These are phyloP conservation scores for Colletotrichum tropicale DNA, from an alignment of 2,329 filamentous ascomycete genomes.

Conservation along the genomic window DNA sequence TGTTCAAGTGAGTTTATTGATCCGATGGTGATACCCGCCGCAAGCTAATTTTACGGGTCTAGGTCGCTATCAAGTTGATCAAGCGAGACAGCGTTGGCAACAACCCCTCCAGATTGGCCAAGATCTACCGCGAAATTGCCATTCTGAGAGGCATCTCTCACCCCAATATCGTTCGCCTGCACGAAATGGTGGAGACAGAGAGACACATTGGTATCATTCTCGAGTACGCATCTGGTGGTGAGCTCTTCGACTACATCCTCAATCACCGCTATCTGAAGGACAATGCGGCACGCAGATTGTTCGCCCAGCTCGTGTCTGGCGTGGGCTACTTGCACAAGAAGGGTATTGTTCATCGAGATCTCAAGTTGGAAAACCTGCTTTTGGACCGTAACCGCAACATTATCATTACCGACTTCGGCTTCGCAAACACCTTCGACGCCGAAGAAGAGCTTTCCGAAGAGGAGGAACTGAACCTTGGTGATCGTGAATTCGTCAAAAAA, in stretches of 20 bases:
- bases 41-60: slow-evolving; percentile 22
- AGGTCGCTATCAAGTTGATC: slow-evolving; percentile 98
- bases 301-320: slow-evolving; percentile 94
- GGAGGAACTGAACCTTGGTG: slow-evolving; percentile 84
- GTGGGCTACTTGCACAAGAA: slow-evolving; percentile 98
- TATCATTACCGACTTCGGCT: slow-evolving; percentile 99
- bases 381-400: slow-evolving; percentile 97
- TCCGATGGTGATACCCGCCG: neutral
- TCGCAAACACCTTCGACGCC: slow-evolving; percentile 96
- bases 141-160: slow-evolving; percentile 89
- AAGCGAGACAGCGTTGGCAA: slow-evolving; percentile 87
- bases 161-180: slow-evolving; percentile 94
- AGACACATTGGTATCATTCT: slow-evolving; percentile 97
- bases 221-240: slow-evolving; percentile 96
- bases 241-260: slow-evolving; percentile 97
- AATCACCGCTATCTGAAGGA: slow-evolving; percentile 98
- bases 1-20: slow-evolving; percentile 43
- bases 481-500: slow-evolving; percentile 87
- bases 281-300: slow-evolving; percentile 84
- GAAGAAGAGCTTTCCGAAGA: slow-evolving; percentile 87
- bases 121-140: slow-evolving; percentile 96
- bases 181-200: slow-evolving; percentile 99
- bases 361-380: slow-evolving; percentile 95
- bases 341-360: slow-evolving; percentile 94
- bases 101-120: slow-evolving; percentile 88